Evolutionary conservation across 2,329 filamentous ascomycete species (phyloP), one percentile per base, ranked within the genome.

Genomic region (Fusarium coicis): DNA sequence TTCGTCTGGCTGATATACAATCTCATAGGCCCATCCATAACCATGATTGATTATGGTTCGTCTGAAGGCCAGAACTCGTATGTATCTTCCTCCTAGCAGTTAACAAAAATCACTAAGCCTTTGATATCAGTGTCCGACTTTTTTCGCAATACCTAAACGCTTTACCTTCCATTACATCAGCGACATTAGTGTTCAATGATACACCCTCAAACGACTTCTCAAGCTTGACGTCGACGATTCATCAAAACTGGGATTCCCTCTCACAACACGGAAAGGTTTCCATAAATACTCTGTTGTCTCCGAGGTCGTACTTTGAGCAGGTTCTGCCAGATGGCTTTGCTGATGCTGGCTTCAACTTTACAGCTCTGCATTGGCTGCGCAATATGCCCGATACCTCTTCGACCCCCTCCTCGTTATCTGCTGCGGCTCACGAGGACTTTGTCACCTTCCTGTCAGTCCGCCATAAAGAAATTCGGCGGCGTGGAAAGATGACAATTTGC

Each of bases 11-110:
- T 43, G 12, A 43, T 10, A 19, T 18, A 2, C 4, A 26, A 18
- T 11, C 5, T 18, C 18, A 10, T 2, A 49, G 23, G 5, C 10
- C 10, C 6, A 3, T 14, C 40, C 2, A 28, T 36, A 7, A 36
- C 10, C 10, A n/a, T 49, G 30, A 30, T 15, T 1, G 54, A 57
- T 18, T 57, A 57, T n/a, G 54, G 54, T 10, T 36, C 40, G 4
- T 49, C 40, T 4, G 54, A 57, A 10, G 54, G 54, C n/a, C 7
- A 47, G 19, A 57, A 57, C 30, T 28, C 54, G 54, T 49, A 49
- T 26, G 40, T 5, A 12, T 4, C 2, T 10, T 3, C 9, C 2
- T 15, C 2, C 9, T 11, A 3, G 0, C 3, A 16, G 9, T 4
- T 7, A 2, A 16, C 4, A 7, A 36, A 8, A 36, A 7, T 21